Conservation (phyloP, 75 land plant species). For the Cunninghamia lanceolata region DNA sequence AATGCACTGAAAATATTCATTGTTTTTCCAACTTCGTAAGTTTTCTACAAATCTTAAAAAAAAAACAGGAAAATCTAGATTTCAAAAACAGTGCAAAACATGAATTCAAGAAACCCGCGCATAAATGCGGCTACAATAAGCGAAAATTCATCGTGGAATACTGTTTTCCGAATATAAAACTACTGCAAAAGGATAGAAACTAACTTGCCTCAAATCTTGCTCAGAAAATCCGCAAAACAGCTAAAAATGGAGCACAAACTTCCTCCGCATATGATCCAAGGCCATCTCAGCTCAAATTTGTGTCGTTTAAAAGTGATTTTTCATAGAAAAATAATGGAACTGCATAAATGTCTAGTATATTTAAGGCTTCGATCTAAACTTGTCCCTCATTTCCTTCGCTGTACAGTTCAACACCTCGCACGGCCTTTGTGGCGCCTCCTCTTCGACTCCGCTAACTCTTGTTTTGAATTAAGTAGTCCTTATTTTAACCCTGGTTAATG, state of each 20-base stretch:
- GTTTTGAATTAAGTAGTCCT: background rate
- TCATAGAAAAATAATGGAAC: background rate
- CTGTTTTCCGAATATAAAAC: background rate
- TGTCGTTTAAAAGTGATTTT: background rate
- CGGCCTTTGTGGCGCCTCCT: background rate
- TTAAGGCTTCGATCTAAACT: background rate
- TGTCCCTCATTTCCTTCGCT: background rate
- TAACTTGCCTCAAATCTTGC: background rate
- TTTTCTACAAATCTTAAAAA: background rate
- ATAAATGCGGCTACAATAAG: background rate
- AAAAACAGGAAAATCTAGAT: background rate
- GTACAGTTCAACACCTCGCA: background rate
- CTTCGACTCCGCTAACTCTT: background rate
- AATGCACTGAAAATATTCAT: background rate
- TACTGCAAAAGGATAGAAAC: background rate
- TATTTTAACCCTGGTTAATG: background rate
- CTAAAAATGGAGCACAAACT: background rate
- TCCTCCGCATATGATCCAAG: background rate
- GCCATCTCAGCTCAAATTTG: background rate
- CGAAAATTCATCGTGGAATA: background rate
- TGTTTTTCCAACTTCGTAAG: background rate
- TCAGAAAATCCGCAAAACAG: background rate
- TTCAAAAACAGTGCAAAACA: background rate
- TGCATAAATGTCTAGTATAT: background rate
- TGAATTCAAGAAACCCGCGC: background rate